Evolutionary conservation across 805 yeast genomes (phyloP).

Genomic region (Yamadazyma akitaensis): DNA sequence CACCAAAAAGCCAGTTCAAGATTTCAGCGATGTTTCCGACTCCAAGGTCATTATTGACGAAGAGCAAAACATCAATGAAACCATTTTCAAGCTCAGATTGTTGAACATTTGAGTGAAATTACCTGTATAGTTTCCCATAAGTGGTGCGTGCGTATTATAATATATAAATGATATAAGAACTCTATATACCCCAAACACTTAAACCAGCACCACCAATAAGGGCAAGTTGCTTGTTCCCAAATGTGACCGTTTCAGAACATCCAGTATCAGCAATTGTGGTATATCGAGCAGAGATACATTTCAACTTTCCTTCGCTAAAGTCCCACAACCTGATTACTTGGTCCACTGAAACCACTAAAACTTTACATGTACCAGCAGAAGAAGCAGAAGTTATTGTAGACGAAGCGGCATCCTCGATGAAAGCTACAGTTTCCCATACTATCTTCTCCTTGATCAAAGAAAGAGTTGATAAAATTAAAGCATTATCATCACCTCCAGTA

Average conservation of each 20-base stretch:
- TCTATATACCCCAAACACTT: slow-evolving; percentile 42
- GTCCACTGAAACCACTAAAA: slow-evolving; percentile 73
- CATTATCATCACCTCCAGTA: slow-evolving; percentile 95
- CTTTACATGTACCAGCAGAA: slow-evolving; percentile 21
- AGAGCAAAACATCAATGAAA: slow-evolving; percentile 74
- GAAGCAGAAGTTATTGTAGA: slow-evolving; percentile 77
- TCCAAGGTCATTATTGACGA: slow-evolving; percentile 72
- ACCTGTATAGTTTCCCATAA: not conserved
- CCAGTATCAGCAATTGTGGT: slow-evolving; percentile 94
- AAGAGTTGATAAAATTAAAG: slow-evolving; percentile 36
- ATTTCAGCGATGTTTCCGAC: slow-evolving; percentile 40
- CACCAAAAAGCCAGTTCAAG: slow-evolving; percentile 61
- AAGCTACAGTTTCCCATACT: slow-evolving; percentile 25
- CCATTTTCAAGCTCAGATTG: slow-evolving; percentile 73
- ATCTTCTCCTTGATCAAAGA: slow-evolving; percentile 11
- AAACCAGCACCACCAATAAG: slow-evolving; percentile 82
- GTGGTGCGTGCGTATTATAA: not conserved
- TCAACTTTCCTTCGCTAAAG: slow-evolving; percentile 20
- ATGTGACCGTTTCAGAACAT: slow-evolving; percentile 45
- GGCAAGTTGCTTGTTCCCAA: slow-evolving; percentile 27
- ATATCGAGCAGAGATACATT: slow-evolving; percentile 42
- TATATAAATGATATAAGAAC: no score
- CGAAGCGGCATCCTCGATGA: slow-evolving; percentile 65
- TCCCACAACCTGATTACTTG: slow-evolving; percentile 73
- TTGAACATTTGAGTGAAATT: slow-evolving; percentile 50